Evolutionary conservation across 495 filamentous ascomycete genomes (phyloP).

Genomic region (Xylaria scruposa): DNA sequence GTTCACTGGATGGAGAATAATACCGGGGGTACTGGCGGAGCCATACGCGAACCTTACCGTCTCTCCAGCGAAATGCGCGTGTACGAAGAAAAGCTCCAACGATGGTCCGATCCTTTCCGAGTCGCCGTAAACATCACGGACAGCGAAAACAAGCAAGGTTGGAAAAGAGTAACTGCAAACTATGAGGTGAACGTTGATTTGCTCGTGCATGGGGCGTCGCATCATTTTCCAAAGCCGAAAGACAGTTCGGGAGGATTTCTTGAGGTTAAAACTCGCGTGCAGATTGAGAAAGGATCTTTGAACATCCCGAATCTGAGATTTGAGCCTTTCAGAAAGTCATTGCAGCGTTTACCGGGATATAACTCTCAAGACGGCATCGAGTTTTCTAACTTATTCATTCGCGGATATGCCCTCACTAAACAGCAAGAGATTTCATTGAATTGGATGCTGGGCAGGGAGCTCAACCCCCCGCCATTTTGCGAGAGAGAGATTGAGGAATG

Average conservation of each 20-base stretch:
- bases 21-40: background rate
- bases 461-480: conserved; percentile 52
- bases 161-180: conserved; percentile 22
- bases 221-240: conserved; percentile 8
- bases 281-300: conserved; percentile 9
- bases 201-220: conserved; percentile 17
- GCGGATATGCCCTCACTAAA: conserved; percentile 17
- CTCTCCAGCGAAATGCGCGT: conserved; percentile 22
- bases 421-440: conserved; percentile 41
- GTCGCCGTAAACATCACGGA: conserved; percentile 15
- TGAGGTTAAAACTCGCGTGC: background rate
- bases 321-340: conserved; percentile 21
- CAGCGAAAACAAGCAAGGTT: background rate
- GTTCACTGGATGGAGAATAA: conserved; percentile 26
- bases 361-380: background rate
- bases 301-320: conserved; percentile 26
- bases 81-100: conserved; percentile 20
- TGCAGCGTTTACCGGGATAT: conserved; percentile 6
- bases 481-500: conserved; percentile 77
- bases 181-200: conserved; percentile 20
- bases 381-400: background rate
- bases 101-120: conserved; percentile 7
- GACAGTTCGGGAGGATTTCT: background rate
- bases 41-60: conserved; percentile 17
- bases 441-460: conserved; percentile 75